phyloP scores from a whole-genome alignment of 1,284 basidiomycete genomes.

The Filobasidium uniguttulatum region DNA sequence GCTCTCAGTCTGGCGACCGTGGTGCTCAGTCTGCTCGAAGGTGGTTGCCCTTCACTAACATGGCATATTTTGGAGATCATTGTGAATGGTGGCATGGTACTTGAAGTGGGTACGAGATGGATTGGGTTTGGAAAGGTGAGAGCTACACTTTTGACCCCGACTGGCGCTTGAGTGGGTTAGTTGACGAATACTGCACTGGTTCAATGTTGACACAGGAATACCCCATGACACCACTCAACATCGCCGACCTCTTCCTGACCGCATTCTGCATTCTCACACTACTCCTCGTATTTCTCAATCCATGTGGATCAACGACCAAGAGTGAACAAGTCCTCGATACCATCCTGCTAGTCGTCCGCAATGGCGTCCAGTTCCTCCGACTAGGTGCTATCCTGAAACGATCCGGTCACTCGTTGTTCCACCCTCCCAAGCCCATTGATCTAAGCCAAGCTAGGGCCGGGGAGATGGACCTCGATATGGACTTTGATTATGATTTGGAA shows the following conservation, averaged over 20 bases:
- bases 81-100: constrained; percentile 81
- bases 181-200: background rate
- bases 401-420: constrained; percentile 86
- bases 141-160: constrained; percentile 9
- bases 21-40: constrained; percentile 56
- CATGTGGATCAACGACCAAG: constrained; percentile 30
- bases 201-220: constrained; percentile 57
- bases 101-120: constrained; percentile 75
- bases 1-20: constrained; percentile 78
- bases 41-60: constrained; percentile 56
- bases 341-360: constrained; percentile 71
- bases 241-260: constrained; percentile 72
- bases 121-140: constrained; percentile 76
- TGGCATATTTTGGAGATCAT: constrained; percentile 86
- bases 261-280: constrained; percentile 74
- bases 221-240: constrained; percentile 81
- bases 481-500: constrained; percentile 47
- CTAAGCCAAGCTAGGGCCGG: constrained; percentile 43
- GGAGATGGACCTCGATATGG: constrained; percentile 45
- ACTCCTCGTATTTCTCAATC: constrained; percentile 58
- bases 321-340: constrained; percentile 80
- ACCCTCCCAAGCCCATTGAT: constrained; percentile 81
- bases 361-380: constrained; percentile 78
- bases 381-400: constrained; percentile 72
- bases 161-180: background rate